Conservation (phyloP, 2,329 filamentous ascomycete genomes). For the Fusarium nurragi region DNA sequence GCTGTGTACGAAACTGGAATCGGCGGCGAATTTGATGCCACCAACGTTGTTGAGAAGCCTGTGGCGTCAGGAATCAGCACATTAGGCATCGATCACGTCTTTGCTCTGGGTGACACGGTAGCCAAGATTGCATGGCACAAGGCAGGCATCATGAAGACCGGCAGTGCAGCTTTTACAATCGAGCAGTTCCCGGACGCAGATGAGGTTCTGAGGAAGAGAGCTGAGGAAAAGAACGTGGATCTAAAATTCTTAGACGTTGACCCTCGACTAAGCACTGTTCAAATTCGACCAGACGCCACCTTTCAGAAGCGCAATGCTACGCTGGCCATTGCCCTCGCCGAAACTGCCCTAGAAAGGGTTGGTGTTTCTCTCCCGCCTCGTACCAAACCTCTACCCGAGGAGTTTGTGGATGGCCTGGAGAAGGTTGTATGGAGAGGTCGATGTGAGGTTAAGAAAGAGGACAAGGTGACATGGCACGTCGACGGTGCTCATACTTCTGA, state of each 20-base stretch:
- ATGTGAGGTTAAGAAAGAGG: constrained; percentile 70
- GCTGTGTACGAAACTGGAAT: constrained; percentile 74
- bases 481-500: constrained; percentile 95
- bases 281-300: constrained; percentile 60
- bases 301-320: constrained; percentile 70
- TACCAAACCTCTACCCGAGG: constrained; percentile 59
- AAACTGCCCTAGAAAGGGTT: constrained; percentile 58
- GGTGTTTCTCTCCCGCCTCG: constrained; percentile 46
- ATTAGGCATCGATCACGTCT: constrained; percentile 76
- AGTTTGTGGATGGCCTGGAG: constrained; percentile 79
- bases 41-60: constrained; percentile 70
- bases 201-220: constrained; percentile 59
- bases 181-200: constrained; percentile 59
- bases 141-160: constrained; percentile 73
- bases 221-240: constrained; percentile 60
- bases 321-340: constrained; percentile 62
- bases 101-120: constrained; percentile 68
- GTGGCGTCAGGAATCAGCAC: constrained; percentile 69
- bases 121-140: constrained; percentile 79
- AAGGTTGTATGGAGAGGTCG: constrained; percentile 81
- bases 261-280: constrained; percentile 56
- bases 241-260: constrained; percentile 60
- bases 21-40: constrained; percentile 74
- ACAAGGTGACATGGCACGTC: constrained; percentile 79
- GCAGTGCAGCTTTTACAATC: constrained; percentile 66